A percentile compares a stretch with the other conserved stretches of the same genome.
These are phyloP conservation scores for Pleodorina starrii DNA, from an alignment of 139 green algal species.

Conservation along the genomic window DNA sequence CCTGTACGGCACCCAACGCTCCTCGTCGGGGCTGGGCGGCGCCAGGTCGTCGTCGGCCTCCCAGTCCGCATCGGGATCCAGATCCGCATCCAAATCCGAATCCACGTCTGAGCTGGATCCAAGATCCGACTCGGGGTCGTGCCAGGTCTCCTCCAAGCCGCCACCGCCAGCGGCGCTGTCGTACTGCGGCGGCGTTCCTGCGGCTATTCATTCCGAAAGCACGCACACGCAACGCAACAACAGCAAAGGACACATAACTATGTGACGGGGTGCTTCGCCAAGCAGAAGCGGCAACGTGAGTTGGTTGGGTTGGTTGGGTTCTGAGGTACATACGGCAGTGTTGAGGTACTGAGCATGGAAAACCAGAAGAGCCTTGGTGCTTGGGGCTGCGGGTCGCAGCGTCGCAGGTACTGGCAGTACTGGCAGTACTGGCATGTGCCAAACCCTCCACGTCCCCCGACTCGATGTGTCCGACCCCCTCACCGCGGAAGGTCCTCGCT, in stretches of 20 bases:
- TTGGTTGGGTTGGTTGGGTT: background rate
- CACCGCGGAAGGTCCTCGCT: no score
- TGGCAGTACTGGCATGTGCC: no score
- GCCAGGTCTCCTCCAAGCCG: background rate
- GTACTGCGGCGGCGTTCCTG: no score
- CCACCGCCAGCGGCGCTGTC: no score
- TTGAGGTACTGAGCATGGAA: no score
- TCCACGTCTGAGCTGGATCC: background rate
- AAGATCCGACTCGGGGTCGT: background rate
- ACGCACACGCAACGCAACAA: background rate
- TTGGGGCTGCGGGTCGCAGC: no score
- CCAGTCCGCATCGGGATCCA: background rate
- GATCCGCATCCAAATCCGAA: slow-evolving; percentile 7
- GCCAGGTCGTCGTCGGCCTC: background rate
- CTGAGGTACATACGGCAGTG: background rate
- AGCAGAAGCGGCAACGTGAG: background rate
- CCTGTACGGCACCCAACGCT: slow-evolving; percentile 71
- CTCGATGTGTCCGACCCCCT: no score
- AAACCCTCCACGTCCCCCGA: no score
- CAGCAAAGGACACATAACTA: background rate
- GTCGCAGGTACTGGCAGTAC: no score
- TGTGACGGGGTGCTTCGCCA: background rate
- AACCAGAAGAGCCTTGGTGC: no score
- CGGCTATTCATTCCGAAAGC: background rate
- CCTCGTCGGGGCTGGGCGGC: background rate